A percentile compares a stretch with the other conserved stretches of the same genome.
Conservation (phyloP, 257 asterid species). For the Primulina huaijiensis region DNA sequence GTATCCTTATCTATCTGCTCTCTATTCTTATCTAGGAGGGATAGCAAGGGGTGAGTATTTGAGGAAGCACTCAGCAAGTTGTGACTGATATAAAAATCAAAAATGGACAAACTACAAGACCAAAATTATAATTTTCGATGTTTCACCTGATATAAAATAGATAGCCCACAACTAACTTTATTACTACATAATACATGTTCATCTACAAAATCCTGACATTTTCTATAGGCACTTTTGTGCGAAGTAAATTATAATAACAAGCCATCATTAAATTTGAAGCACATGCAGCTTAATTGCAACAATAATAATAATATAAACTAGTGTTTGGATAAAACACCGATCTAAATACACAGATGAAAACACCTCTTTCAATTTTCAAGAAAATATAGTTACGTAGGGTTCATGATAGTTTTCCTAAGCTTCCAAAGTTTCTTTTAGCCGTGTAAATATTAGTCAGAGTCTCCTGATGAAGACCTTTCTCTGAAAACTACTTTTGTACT, state of each 20-base stretch:
- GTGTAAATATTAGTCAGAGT: slow-evolving; percentile 47
- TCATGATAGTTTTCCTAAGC: slow-evolving; percentile 48
- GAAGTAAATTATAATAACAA: no score
- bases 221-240: not conserved
- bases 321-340: not conserved
- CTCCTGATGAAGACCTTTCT: slow-evolving; percentile 38
- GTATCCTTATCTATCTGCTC: no score
- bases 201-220: not conserved
- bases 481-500: slow-evolving; percentile 23
- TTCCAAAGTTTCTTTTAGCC: slow-evolving; percentile 37
- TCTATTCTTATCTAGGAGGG: no score
- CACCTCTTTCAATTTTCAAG: slow-evolving; percentile 28
- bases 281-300: not conserved
- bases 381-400: slow-evolving; percentile 37
- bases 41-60: no score
- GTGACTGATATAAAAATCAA: no score
- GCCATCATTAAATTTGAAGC: not conserved
- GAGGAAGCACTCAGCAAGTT: no score
- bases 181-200: not conserved
- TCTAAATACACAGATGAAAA: slow-evolving; percentile 19
- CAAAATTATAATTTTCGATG: no score
- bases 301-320: no score
- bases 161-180: no score
- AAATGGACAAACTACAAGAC: no score
- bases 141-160: no score